Evolutionary conservation across 179 eudicot species (phyloP), one percentile per base, ranked within the genome.

Genomic region (Spergularia azorica): DNA sequence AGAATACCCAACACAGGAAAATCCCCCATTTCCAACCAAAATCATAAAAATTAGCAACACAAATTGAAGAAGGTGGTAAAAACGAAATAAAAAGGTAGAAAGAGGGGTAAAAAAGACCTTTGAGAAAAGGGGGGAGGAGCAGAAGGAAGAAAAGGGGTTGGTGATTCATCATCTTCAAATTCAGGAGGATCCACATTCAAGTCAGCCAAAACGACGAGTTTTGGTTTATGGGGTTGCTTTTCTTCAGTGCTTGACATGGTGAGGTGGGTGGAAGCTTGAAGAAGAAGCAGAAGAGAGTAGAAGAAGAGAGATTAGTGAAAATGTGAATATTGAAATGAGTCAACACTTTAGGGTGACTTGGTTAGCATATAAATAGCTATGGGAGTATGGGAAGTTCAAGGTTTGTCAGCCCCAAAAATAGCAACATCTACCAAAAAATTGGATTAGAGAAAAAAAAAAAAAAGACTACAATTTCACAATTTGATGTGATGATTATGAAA

Each of bases 111-210:
- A 16, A 67, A 41, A 2, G 64, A 80, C 83, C 83, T 76, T 4
- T 73, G 75, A 56, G 73, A 39, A 36, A 16, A 46, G 18, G 77
- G 73, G 67, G 72, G 71, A 61, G 76, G 65, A 43, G 18, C 17
- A 55, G 71, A 15, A 73, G 75, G 43, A 68, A 72, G 63, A n/a
- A 39, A 21, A 72, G 76, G 71, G 79, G 48, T 48, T 43, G 66
- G 21, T 18, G 86, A 62, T 70, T 65, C 41, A 20, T 79, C 79
- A 43, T 85, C 94, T 2, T 82, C 98, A 67, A 84, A 52, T 71
- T 92, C 97, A 59, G 92, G 88, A 60, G 94, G 97, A 81, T 92
- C 97, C 39, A 83, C 90, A 84, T 93, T 93, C 17, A 93, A 89
- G 89, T 93, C 98, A 2, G 98, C 97, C 69, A 93, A 60, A 56